Percentiles rank a stretch among this genome's conserved stretches.
Evolutionary conservation across 805 yeast genomes (phyloP).

Genomic region (Tetrapisispora pingtungensis): DNA sequence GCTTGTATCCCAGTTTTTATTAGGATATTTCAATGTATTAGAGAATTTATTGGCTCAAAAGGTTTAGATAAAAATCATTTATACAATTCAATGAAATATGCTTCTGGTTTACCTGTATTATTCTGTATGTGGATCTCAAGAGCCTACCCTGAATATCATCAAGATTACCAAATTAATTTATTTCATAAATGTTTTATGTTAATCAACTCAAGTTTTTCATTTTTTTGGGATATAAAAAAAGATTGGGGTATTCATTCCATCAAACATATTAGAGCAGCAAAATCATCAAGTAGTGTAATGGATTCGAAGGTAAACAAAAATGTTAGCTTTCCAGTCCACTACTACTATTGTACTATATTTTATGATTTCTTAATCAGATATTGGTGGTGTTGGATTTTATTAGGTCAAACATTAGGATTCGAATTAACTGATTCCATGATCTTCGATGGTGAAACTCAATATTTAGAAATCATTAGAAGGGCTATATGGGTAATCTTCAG

Average conservation of each 20-base stretch:
- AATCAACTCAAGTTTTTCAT: constrained; percentile 66
- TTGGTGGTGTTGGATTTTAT: constrained; percentile 58
- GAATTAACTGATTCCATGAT: constrained; percentile 7
- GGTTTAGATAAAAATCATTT: constrained; percentile 43
- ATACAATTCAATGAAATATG: constrained; percentile 66
- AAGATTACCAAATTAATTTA: neutral
- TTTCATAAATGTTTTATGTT: constrained; percentile 35
- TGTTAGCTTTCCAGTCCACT: constrained; percentile 10
- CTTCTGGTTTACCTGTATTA: constrained; percentile 49
- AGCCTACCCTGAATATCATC: constrained; percentile 5
- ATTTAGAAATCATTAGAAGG: constrained; percentile 70
- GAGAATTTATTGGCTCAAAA: constrained; percentile 42
- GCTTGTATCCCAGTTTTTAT: constrained; percentile 56
- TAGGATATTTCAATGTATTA: constrained; percentile 71
- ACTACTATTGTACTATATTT: constrained; percentile 47
- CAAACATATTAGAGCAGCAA: constrained; percentile 11
- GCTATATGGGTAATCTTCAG: constrained; percentile 86
- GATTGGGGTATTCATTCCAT: constrained; percentile 77
- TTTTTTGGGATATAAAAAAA: constrained; percentile 78
- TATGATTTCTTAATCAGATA: constrained; percentile 61
- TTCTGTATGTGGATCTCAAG: constrained; percentile 26
- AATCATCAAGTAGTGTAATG: neutral
- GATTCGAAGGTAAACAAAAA: constrained; percentile 3
- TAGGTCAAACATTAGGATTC: neutral
- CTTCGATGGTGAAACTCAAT: constrained; percentile 45